These are phyloP conservation scores for Yamadazyma triangularis DNA, from an alignment of 1,139 yeast genomes.

Conservation along the genomic window DNA sequence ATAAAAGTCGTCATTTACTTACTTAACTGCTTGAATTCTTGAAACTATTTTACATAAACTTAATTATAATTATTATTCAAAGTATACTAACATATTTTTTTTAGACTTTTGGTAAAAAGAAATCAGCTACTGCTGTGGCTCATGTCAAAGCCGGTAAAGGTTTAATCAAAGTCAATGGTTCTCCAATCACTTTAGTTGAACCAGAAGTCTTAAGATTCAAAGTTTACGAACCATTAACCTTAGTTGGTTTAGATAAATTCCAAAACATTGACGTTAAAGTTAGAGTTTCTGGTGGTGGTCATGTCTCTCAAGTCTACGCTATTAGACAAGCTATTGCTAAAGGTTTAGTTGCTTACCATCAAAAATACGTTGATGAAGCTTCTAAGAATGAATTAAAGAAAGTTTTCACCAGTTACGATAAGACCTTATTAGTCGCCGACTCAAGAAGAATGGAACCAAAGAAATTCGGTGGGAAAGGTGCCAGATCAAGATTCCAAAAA, in stretches of 20 bases:
- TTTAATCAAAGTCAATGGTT: slow-evolving; percentile 97
- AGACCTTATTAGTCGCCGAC: slow-evolving; percentile 99
- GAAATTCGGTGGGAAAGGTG: slow-evolving; percentile 99
- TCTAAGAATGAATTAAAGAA: slow-evolving; percentile 99
- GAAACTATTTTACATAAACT: too few species aligned
- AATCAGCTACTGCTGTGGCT: slow-evolving; percentile 99
- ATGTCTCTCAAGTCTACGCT: slow-evolving; percentile 99
- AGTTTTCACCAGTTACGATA: slow-evolving; percentile 96
- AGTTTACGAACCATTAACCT: slow-evolving; percentile 98
- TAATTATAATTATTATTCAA: too few species aligned
- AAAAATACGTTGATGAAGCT: slow-evolving; percentile 98
- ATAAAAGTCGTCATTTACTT: too few species aligned
- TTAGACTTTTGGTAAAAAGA: slow-evolving; percentile 99
- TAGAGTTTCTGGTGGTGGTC: slow-evolving; percentile 99
- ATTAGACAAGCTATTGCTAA: slow-evolving; percentile 99
- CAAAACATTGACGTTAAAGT: slow-evolving; percentile 98
- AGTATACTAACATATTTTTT: slow-evolving; percentile 32
- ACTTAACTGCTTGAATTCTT: too few species aligned
- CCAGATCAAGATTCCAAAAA: slow-evolving; percentile 99
- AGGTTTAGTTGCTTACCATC: slow-evolving; percentile 99
- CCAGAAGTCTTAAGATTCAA: slow-evolving; percentile 99
- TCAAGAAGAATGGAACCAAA: slow-evolving; percentile 99
- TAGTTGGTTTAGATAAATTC: slow-evolving; percentile 98
- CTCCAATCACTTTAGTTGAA: slow-evolving; percentile 98
- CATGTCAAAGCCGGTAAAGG: slow-evolving; percentile 99